A percentile compares a stretch with the other conserved stretches of the same genome.
phyloP scores from a whole-genome alignment of 1,284 basidiomycete genomes.

The Chondrostereum purpureum region DNA sequence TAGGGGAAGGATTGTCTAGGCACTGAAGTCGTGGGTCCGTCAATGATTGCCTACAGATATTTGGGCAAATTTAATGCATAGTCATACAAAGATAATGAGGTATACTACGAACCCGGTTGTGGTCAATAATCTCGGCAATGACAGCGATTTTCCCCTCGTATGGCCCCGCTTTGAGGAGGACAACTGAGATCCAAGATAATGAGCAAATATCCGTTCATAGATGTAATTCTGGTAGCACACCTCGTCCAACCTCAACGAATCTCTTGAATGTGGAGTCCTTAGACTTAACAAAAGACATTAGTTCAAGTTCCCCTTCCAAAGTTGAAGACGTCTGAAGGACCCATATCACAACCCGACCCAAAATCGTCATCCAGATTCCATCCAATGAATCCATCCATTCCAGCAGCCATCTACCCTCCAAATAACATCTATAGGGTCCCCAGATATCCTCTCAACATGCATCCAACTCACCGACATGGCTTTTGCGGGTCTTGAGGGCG shows the following conservation, averaged over 20 bases:
- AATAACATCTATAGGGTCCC: background rate
- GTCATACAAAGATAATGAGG: background rate
- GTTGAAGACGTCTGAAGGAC: no score
- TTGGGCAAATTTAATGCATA: constrained; percentile 2
- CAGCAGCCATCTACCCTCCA: background rate
- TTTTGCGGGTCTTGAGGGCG: background rate
- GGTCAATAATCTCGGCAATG: constrained; percentile 97
- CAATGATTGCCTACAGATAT: constrained; percentile 77
- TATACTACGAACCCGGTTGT: constrained; percentile 83
- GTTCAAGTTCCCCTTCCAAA: background rate
- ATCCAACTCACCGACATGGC: background rate
- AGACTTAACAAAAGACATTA: no score
- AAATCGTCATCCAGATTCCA: background rate
- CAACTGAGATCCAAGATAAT: constrained; percentile 50
- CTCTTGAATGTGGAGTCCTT: constrained; percentile 87
- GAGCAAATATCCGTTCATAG: background rate
- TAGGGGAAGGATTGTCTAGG: constrained; percentile 89
- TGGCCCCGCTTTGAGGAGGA: constrained; percentile 90
- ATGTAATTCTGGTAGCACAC: constrained; percentile 33
- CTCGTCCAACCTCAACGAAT: constrained; percentile 97
- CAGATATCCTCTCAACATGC: background rate
- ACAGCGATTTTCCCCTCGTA: constrained; percentile 87
- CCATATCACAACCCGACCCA: background rate
- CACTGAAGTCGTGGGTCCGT: constrained; percentile 88
- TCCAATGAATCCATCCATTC: background rate